Percentiles rank a stretch among this genome's conserved stretches.
These are phyloP conservation scores for Penicillium waksmanii DNA, from an alignment of 495 filamentous ascomycete species.

Conservation along the genomic window DNA sequence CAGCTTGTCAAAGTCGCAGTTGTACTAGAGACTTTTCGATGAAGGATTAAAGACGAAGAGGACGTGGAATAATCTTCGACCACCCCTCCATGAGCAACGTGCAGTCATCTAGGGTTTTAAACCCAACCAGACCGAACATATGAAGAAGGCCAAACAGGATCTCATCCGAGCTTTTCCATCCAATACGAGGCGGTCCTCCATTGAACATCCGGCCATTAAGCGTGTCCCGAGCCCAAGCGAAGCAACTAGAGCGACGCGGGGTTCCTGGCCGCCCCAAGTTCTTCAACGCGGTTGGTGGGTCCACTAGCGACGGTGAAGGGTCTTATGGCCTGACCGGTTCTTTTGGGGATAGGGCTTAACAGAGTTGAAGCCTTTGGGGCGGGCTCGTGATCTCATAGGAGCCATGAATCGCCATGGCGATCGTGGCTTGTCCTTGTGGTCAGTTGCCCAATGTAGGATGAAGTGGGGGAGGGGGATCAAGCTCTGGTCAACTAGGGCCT, in stretches of 20 bases:
- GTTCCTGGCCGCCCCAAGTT: slow-evolving; percentile 14
- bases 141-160: slow-evolving; percentile 5
- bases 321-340: background rate
- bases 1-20: background rate
- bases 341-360: background rate
- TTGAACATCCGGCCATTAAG: slow-evolving; percentile 20
- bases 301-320: slow-evolving; percentile 1
- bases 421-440: slow-evolving; percentile 7
- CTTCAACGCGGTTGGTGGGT: slow-evolving; percentile 1
- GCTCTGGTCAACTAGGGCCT: slow-evolving; percentile 11
- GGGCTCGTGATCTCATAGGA: background rate
- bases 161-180: slow-evolving; percentile 28
- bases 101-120: slow-evolving; percentile 22
- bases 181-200: slow-evolving; percentile 23
- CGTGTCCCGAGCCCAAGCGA: slow-evolving; percentile 6
- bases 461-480: background rate
- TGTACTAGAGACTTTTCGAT: slow-evolving; percentile 2
- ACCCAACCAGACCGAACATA: slow-evolving; percentile 26
- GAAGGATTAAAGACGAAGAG: slow-evolving; percentile 3
- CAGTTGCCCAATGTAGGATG: background rate
- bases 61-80: slow-evolving; percentile 6
- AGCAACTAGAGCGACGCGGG: slow-evolving; percentile 24
- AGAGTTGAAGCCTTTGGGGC: background rate
- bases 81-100: slow-evolving; percentile 1
- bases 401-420: slow-evolving; percentile 13